Evolutionary conservation across 345 rosid genomes (phyloP), one percentile per base, ranked within the genome.

Genomic region (Populus tremula): DNA sequence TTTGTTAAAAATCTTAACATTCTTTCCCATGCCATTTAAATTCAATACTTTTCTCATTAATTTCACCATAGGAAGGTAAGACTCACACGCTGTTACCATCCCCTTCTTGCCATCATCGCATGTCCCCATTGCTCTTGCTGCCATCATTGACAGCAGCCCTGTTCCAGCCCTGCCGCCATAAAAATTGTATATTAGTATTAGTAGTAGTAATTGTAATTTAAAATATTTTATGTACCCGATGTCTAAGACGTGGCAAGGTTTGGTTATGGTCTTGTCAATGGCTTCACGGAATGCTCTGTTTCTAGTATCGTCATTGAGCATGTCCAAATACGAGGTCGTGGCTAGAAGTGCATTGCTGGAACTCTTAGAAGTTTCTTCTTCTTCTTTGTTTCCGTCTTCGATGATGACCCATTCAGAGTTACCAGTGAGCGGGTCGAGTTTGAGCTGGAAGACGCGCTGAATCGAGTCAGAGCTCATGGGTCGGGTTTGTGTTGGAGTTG

Each of bases 71-170:
- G 98, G 98, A 79, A 96, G 96, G 74, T 96, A 93, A 29, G 98
- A 93, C 79, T 96, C 99, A 35, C 92, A 93, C 4, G 99, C 93
- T 59, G 97, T 93, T 43, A 93, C 97, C 69, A 6, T 77, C 53
- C 90, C 91, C 35, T 81, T 75, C 21, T 20, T 47, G 14, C 77
- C 39, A 33, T 63, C 75, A 43, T 84, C 88, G 56, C 79, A 70
- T 20, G 65, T 67, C 8, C 74, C 76, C 91, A 90, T 89, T 1
- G 93, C 94, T 71, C 90, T 84, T 1, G 92, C 96, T 75, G 93
- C 91, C 99, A 93, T 95, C 99, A 93, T 93, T 17, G 99, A 95
- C 20, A 95, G 81, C 88, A 95, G 85, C 2, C 98, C 99, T 73
- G 99, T 92, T 78, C 99, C 99, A 56, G 99, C 98, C 73, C 99